Evolutionary conservation across 805 yeast genomes (phyloP), one percentile per base, ranked within the genome.

Genomic region (Saccharomycopsis selenospora): DNA sequence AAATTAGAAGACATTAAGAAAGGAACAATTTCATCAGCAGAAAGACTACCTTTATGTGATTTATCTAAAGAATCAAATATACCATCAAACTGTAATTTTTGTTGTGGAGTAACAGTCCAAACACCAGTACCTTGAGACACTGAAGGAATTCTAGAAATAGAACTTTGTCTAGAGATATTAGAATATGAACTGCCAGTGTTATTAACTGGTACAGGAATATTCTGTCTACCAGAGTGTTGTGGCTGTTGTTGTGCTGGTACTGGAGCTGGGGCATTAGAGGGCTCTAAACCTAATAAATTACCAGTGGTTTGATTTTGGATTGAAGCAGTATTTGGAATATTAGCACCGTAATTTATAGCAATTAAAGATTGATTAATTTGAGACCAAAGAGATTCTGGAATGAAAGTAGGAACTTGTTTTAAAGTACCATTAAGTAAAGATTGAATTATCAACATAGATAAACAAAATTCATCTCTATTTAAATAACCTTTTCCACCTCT

Each of bases 391-490:
- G 57, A 48, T 25, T 59, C 59, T 2, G 85, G 80, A 30, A 80
- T 55, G 1, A 62, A 38, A 4, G 65, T 53, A 5, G 86, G 82
- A 58, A 88, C 68, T 44, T 79, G 76, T 44, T 73, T 74, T 56
- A 88, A 66, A 2, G 77, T 57, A 36, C 88, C 85, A 58, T 79
- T 76, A 59, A 88, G 70, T 27, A 83, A 68, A 56, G 88, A 81
- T 64, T 91, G 97, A 55, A 93, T 87, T 61, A 93, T 73, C 65
- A 86, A 95, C 99, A 93, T 91, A 5, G 98, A 97, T 58, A 91
- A 77, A 41, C 87, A 77, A 58, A 93, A 93, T 61, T 87, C 90
- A 13, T 80, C 73, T 60, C 80, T 76, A 49, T 76, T 72, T 57
- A 93, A 76, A 48, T 76, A 71, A 3, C 99, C 99, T 1, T 76